These are phyloP conservation scores for Scopulariopsis brevicaulis DNA, from an alignment of 2,329 filamentous ascomycete genomes.

Conservation along the genomic window DNA sequence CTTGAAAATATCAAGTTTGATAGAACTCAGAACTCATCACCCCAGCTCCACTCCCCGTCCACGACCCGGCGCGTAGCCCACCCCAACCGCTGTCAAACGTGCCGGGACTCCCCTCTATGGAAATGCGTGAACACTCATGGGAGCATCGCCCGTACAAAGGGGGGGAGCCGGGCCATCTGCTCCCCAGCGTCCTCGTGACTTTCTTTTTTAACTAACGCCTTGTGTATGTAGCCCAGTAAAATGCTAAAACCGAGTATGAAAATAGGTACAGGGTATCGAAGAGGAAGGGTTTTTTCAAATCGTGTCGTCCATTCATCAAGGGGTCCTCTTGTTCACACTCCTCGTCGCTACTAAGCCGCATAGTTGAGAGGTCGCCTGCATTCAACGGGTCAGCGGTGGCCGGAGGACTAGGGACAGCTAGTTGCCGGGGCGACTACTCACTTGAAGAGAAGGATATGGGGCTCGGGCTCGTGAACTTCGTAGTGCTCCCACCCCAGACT, in stretches of 20 bases:
- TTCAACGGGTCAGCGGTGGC: neutral
- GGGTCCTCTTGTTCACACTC: neutral
- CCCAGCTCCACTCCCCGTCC: neutral
- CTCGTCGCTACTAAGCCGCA: constrained; percentile 41
- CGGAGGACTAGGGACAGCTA: too few relatives aligned
- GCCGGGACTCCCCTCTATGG: neutral
- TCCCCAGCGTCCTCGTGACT: too few relatives aligned
- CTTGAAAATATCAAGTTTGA: neutral
- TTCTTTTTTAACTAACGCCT: neutral
- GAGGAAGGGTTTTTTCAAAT: constrained; percentile 1
- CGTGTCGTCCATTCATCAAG: neutral
- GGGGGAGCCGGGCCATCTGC: too few relatives aligned
- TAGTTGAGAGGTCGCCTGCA: constrained; percentile 73
- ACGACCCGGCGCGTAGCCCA: neutral
- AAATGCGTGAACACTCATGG: neutral
- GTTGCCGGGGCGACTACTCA: constrained; percentile 32
- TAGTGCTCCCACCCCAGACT: constrained; percentile 99
- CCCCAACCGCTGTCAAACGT: neutral
- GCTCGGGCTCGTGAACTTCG: constrained; percentile 96
- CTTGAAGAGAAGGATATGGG: constrained; percentile 98
- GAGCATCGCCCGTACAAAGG: neutral
- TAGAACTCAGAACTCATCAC: neutral
- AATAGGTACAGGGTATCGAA: constrained; percentile 5
- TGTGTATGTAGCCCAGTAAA: neutral
- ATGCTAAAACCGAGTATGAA: constrained; percentile 2